Percentiles rank a stretch among this genome's conserved stretches.
These are phyloP conservation scores for Mariannaea sp. DNA, from an alignment of 2,329 filamentous ascomycete species.

Conservation along the genomic window DNA sequence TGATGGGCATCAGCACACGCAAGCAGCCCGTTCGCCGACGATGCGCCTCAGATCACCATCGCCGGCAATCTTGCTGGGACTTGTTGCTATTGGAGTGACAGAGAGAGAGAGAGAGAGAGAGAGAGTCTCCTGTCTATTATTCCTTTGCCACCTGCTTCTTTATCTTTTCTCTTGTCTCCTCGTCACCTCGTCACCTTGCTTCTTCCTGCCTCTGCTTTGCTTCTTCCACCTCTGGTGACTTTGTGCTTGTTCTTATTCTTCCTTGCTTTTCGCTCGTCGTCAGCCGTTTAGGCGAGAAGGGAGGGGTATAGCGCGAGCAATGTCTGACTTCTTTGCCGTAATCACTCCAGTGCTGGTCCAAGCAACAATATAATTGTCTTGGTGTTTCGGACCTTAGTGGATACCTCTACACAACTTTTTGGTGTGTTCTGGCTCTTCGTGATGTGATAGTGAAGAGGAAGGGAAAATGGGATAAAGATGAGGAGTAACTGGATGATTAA, in stretches of 20 bases:
- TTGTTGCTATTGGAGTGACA: background rate
- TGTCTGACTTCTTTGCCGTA: background rate
- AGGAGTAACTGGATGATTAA: too few species aligned
- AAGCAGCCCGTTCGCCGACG: conserved; percentile 19
- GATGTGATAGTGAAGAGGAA: conserved; percentile 7
- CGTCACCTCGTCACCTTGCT: too few species aligned
- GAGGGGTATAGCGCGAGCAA: background rate
- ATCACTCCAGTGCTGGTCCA: conserved; percentile 1
- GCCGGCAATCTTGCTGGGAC: conserved; percentile 6
- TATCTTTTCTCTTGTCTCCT: background rate
- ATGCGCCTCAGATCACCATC: conserved; percentile 20
- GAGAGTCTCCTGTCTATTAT: too few species aligned
- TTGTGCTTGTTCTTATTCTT: background rate
- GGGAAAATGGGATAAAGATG: background rate
- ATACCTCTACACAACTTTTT: conserved; percentile 7
- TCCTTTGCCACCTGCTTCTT: too few species aligned
- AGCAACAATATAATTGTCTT: conserved; percentile 1
- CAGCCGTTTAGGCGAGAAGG: background rate
- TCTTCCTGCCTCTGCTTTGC: too few species aligned
- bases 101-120: too few species aligned
- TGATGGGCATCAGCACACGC: conserved; percentile 13
- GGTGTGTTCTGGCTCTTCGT: conserved; percentile 8
- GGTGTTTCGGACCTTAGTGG: background rate
- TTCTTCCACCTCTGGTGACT: too few species aligned
- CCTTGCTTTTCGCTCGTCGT: background rate